Base-by-base conservation (phyloP, 2,329 filamentous ascomycete species). In the Pezicula radicicola region DNA sequence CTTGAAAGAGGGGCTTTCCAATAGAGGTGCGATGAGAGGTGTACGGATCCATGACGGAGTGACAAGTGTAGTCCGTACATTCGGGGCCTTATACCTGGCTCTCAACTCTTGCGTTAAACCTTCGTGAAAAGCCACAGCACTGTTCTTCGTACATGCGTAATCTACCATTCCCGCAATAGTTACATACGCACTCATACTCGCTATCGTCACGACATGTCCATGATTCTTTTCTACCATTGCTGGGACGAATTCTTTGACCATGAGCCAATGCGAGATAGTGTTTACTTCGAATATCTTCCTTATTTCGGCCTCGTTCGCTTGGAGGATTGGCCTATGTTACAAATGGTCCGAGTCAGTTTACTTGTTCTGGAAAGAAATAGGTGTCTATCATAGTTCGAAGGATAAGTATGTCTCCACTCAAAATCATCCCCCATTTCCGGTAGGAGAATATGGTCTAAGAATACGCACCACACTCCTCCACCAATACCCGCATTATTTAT, bases 271-370 rank as follows among this genome's bases (percentile, higher is more conserved):
- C 2, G 83, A 75, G 43, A 90, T 67, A 0, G 82, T 74, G 69
- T 91, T 91, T 60, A 91, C 83, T 54, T 84, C 83, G 66, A 89
- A 89, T 43, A 83, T 86, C 59, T 82, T 78, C 41, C 79, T 79
- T 54, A 87, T 75, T 56, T 82, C 77, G 8, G 70, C 70, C 49
- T 84, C 79, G 3, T 75, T 74, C 21, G 75, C 68, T 27, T 77
- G 74, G 33, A 90, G 73, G 54, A 91, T 77, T 3, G 78, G 77
- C 30, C 30, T 33, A 33, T 33, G 30, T 10, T 13, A 33, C 9
- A 33, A 13, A 33, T 2, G 7, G 12, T 33, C 3, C 3, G 30
- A 33, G 9, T 33, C 4, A 33, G 30, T 33, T 13, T 33, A 13
- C 30, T 33, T 33, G 30, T 33, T 33, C 30, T 33, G 30, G 30